Evolutionary conservation across 2,329 filamentous ascomycete species (phyloP), one percentile per base, ranked within the genome.

Genomic region (Pseudogymnoascus sp.): DNA sequence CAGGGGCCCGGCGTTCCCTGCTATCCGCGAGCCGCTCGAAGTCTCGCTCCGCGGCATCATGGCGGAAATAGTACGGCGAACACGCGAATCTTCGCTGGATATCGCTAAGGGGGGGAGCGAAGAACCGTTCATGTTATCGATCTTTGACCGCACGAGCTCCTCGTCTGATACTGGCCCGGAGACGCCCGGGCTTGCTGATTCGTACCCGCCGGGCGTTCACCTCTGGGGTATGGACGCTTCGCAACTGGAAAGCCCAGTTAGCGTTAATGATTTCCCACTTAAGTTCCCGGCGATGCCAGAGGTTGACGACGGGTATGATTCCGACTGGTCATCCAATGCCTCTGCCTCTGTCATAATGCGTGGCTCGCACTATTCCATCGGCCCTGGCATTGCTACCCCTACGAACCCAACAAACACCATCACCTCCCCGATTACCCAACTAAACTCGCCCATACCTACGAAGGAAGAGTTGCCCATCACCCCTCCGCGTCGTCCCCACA

Each of bases 101-200:
- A 76, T 78, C 15, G 71, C 75, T 13, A 73, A 75, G 21, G 76
- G 74, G 2, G 71, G 70, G 7, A 69, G 66, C 15, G 72, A 73
- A 0, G 71, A 74, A 1, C 66, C 70, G 5, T 70, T 72, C 31
- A 74, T 77, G 31, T 69, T 74, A 0, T 83, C 80, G 0, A 79
- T 83, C 1, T 83, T 83, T 63, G 81, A 83, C 65, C 75, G 79
- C 19, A 76, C 77, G 3, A 81, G 78, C 65, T 81, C 77, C 64
- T 71, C 78, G 7, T 83, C 81, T 0, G 79, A 81, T 64, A 76
- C 75, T 4, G 78, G 78, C 21, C 77, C 79, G 0, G 74, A 75
- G n/a, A 78, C 76, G 0, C 75, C 77, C 8, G 62, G 66, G 1
- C 71, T 73, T 4, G 76, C 50, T 10, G 61, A 69, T 11, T 66